Base-by-base conservation (phyloP, 805 yeast species). In the Candida peoriensis region DNA sequence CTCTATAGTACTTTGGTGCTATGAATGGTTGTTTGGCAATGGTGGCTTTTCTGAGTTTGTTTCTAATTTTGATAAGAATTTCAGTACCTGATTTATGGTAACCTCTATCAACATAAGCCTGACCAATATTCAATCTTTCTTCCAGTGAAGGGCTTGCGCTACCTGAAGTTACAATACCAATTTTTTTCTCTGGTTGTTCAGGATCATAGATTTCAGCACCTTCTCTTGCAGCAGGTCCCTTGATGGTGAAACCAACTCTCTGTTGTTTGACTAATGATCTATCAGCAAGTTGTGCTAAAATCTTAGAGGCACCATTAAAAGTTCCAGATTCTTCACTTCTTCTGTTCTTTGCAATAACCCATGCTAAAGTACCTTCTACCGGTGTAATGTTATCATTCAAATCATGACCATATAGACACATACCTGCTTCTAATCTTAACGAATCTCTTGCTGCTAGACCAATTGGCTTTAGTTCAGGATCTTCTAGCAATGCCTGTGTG, bases 361-460 rank as follows among this genome's bases (percentile, higher is more conserved):
- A 93, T 32, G 88, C 72, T 46, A 93, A 71, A 0, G 93, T 77
- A 0, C 93, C 94, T 48, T 88, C 94, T 4, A 90, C 76, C 9
- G 98, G 98, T 3, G 96, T 81, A 20, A 74, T 77, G 10, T 63
- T 58, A 48, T 87, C 95, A 42, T 72, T 74, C 50, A 93, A 70
- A 60, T 93, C 98, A 57, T 88, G 83, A 3, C 98, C 98, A 52
- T 93, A 93, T 36, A 93, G 70, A 61, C 98, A 93, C 96, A 93
- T 85, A 21, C 98, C 98, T 5, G 98, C 98, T 65, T 93, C 98
- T 34, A 93, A 66, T 54, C 98, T 76, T 46, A 93, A 69, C 9
- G 97, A 85, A 59, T 93, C 98, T 60, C 98, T 79, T 2, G 98
- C 97, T n/a, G 97, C 98, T 33, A 93, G 74, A 5, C 98, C 98